Conservation (phyloP, 148 eudicot species). For the Fagopyrum tataricum region DNA sequence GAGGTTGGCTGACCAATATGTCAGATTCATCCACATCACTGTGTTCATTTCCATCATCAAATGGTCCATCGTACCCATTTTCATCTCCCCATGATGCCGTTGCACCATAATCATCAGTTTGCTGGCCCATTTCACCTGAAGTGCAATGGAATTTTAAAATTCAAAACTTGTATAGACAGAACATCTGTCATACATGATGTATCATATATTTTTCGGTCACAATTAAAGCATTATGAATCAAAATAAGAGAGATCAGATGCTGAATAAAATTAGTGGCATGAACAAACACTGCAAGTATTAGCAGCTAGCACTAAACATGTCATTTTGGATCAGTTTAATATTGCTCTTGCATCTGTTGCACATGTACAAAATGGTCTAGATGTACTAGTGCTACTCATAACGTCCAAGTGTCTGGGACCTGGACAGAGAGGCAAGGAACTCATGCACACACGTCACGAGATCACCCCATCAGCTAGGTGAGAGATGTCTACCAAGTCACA, state of each 20-base stretch:
- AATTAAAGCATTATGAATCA: neutral
- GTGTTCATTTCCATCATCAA: constrained; percentile 57
- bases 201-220: constrained; percentile 1
- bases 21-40: constrained; percentile 68
- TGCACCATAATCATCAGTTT: constrained; percentile 33
- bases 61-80: constrained; percentile 42
- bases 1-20: constrained; percentile 83
- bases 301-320: neutral
- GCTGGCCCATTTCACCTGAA: constrained; percentile 13
- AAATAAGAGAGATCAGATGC: constrained; percentile 6
- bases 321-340: neutral
- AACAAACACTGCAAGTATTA: neutral
- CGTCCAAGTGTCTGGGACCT: neutral
- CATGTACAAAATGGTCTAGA: neutral
- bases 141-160: neutral
- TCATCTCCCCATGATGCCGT: constrained; percentile 71
- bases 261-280: neutral
- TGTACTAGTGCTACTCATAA: neutral
- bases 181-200: neutral
- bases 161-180: neutral
- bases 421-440: neutral
- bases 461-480: neutral
- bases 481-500: neutral
- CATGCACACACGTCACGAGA: neutral
- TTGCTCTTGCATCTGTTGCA: neutral